These are phyloP conservation scores for Tylopilus intermedius DNA, from an alignment of 768 basidiomycete species.

Conservation along the genomic window DNA sequence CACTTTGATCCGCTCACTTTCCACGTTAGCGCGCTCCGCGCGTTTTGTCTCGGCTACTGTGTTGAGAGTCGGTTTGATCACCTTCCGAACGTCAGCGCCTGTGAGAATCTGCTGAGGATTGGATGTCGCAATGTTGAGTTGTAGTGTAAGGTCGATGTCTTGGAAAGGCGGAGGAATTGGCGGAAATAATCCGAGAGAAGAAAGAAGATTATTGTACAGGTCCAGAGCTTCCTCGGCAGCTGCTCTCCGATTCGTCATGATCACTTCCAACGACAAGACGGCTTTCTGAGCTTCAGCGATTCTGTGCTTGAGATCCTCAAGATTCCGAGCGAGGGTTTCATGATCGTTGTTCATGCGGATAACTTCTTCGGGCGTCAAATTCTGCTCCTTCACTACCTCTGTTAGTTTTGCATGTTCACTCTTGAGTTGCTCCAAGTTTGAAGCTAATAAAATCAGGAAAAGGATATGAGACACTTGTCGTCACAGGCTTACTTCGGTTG, in stretches of 20 bases:
- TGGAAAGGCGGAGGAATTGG: conserved; percentile 67
- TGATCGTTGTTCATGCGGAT: conserved; percentile 87
- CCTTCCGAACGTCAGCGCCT: conserved; percentile 66
- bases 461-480: neutral
- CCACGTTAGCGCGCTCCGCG: conserved; percentile 60
- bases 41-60: conserved; percentile 68
- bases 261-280: conserved; percentile 79
- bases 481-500: conserved; percentile 42
- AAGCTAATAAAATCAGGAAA: conserved; percentile 36
- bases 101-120: conserved; percentile 63
- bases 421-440: conserved; percentile 58
- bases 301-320: conserved; percentile 74
- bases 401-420: conserved; percentile 59
- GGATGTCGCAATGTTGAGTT: conserved; percentile 73
- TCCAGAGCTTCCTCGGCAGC: conserved; percentile 80
- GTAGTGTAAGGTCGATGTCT: conserved; percentile 70
- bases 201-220: conserved; percentile 69
- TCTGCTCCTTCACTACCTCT: conserved; percentile 75
- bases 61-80: conserved; percentile 73
- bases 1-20: conserved; percentile 73
- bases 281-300: conserved; percentile 67
- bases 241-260: conserved; percentile 71
- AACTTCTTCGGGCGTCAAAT: conserved; percentile 89
- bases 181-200: conserved; percentile 72
- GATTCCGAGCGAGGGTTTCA: conserved; percentile 64